Evolutionary conservation across 768 basidiomycete species (phyloP), one percentile per base, ranked within the genome.

Genomic region (Sporobolomyces phaffii): DNA sequence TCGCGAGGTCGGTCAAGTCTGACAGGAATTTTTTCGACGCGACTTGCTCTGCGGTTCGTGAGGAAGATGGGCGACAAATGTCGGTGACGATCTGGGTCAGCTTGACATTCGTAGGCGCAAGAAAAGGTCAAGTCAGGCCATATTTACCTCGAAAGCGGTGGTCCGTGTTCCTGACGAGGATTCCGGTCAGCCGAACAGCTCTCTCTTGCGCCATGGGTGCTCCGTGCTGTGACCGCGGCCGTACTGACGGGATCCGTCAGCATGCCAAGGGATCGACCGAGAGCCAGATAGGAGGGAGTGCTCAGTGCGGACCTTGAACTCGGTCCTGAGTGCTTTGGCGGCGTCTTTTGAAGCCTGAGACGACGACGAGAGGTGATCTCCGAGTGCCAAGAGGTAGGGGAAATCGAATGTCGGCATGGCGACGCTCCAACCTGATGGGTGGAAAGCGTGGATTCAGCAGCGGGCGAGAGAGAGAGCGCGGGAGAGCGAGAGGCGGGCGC

Each of bases 21-120:
- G 43, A 24, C 18, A 72, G 29, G 64, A 74, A 74, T 64, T 74
- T 74, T 33, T 72, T 70, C 14, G 56, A 43, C 17, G 64, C 71
- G 38, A 74, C 51, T 43, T 72, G 62, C 11, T 65, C 66, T 73
- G 54, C 14, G 8, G n/a, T 41, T 41, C 40, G 40, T 11, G 40
- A 49, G 33, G 18, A 48, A 31, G 33, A 49, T 18, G 15, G 15
- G n/a, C n/a, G n/a, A n/a, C n/a, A n/a, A n/a, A n/a, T n/a, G n/a
- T n/a, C n/a, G n/a, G n/a, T n/a, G n/a, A n/a, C n/a, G n/a, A n/a
- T n/a, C n/a, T n/a, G n/a, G n/a, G n/a, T n/a, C n/a, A n/a, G n/a
- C n/a, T n/a, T n/a, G n/a, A n/a, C n/a, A n/a, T n/a, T n/a, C n/a
- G n/a, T n/a, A n/a, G n/a, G n/a, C n/a, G n/a, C n/a, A n/a, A 24